phyloP scores from a whole-genome alignment of 306 rosid species.

The Cucumis cinereus region DNA sequence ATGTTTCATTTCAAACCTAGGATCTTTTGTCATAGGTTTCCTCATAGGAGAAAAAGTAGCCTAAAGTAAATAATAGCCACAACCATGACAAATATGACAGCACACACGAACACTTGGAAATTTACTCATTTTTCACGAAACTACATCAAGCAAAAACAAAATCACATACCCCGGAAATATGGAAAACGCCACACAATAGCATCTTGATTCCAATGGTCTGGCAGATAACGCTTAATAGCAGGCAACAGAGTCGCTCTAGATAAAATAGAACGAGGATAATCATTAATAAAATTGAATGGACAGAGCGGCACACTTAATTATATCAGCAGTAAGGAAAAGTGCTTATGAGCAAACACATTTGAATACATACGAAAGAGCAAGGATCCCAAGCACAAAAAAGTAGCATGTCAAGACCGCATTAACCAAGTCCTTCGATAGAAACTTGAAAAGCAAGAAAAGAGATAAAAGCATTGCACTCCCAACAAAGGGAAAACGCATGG shows the following conservation, averaged over 20 bases:
- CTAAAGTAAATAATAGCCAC: background rate
- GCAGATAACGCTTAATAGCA: slow-evolving; percentile 64
- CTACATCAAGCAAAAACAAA: background rate
- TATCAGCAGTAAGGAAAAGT: background rate
- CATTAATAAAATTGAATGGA: background rate
- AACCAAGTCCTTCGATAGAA: slow-evolving; percentile 95
- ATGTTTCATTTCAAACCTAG: background rate
- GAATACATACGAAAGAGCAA: slow-evolving; percentile 82
- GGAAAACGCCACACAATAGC: slow-evolving; percentile 67
- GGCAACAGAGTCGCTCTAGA: slow-evolving; percentile 90
- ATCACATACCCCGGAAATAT: slow-evolving; percentile 70
- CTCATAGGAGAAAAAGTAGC: background rate
- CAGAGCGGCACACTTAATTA: background rate
- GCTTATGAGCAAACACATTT: background rate
- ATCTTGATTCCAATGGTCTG: slow-evolving; percentile 65
- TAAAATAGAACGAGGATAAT: slow-evolving; percentile 12
- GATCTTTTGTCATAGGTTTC: too few species aligned
- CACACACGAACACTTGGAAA: background rate
- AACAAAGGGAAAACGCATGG: slow-evolving; percentile 98
- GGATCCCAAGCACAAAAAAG: slow-evolving; percentile 93
- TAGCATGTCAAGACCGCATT: slow-evolving; percentile 89
- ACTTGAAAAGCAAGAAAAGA: slow-evolving; percentile 90
- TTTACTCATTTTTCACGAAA: background rate
- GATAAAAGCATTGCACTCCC: slow-evolving; percentile 99
- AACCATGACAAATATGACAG: background rate